Conservation (phyloP, 108 stramenopile species). For the Halocafeteria seosinensis region DNA sequence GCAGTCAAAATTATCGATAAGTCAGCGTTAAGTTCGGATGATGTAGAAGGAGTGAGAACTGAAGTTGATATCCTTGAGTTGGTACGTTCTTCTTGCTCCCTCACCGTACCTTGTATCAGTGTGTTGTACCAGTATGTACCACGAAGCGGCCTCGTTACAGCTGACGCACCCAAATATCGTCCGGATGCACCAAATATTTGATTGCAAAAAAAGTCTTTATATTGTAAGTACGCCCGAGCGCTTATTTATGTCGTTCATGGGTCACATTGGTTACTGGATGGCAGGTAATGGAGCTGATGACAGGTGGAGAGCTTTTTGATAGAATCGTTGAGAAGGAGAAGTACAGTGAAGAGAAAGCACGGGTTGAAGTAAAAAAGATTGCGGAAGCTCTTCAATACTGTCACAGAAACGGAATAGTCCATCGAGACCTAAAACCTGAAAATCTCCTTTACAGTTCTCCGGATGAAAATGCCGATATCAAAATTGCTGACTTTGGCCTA, state of each 20-base stretch:
- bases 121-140: not conserved
- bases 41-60: not conserved
- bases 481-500: conserved; percentile 97
- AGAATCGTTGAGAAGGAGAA: conserved; percentile 62
- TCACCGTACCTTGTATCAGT: not conserved
- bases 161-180: conserved; percentile 30
- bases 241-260: not conserved
- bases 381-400: conserved; percentile 57
- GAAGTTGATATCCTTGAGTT: not conserved
- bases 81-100: not conserved
- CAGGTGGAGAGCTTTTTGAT: conserved; percentile 77
- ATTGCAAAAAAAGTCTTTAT: conserved; percentile 12
- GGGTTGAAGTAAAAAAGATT: conserved; percentile 46
- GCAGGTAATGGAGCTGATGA: conserved; percentile 49
- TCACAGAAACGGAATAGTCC: conserved; percentile 53
- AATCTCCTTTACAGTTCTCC: conserved; percentile 47
- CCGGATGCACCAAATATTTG: conserved; percentile 19
- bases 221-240: too few relatives aligned
- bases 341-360: conserved; percentile 63
- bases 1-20: not conserved
- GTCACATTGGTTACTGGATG: too few relatives aligned
- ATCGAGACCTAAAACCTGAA: conserved; percentile 73
- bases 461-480: conserved; percentile 61
- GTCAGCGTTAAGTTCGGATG: too few relatives aligned
- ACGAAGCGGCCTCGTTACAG: not conserved